phyloP scores from a whole-genome alignment of 805 yeast genomes.

The Brettanomyces custersianus region DNA sequence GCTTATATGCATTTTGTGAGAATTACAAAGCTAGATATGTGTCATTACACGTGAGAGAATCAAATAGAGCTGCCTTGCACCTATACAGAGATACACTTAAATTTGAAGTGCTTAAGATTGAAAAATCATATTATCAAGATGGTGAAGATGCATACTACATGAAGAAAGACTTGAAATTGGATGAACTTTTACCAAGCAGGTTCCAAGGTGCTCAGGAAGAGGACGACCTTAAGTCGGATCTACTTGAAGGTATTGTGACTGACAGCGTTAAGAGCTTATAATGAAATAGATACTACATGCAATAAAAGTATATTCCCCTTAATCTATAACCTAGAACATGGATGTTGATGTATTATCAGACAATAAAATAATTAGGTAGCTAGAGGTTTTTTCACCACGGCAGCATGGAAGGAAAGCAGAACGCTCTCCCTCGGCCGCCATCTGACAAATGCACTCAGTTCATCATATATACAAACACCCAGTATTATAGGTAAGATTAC shows the following conservation, averaged over 20 bases:
- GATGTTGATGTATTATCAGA: background rate
- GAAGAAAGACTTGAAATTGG: conserved; percentile 59
- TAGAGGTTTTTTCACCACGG: conserved; percentile 94
- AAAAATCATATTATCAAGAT: conserved; percentile 87
- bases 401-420: conserved; percentile 30
- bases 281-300: background rate
- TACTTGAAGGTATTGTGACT: conserved; percentile 28
- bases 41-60: conserved; percentile 85
- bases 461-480: conserved; percentile 60
- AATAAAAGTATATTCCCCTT: background rate
- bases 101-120: conserved; percentile 77
- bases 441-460: conserved; percentile 98
- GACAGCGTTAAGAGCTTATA: conserved; percentile 1
- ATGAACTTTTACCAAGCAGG: conserved; percentile 51
- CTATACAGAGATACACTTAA: conserved; percentile 77
- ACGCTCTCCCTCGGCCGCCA: conserved; percentile 32
- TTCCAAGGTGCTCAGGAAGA: conserved; percentile 38
- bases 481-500: too few relatives aligned
- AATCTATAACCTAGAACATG: background rate
- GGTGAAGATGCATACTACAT: conserved; percentile 97
- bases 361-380: conserved; percentile 60
- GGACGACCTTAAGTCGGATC: conserved; percentile 49
- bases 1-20: conserved; percentile 69
- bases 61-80: conserved; percentile 90
- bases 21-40: conserved; percentile 76